These are phyloP conservation scores for Haematococcus sp. DNA, from an alignment of 139 green algal species.

Conservation along the genomic window DNA sequence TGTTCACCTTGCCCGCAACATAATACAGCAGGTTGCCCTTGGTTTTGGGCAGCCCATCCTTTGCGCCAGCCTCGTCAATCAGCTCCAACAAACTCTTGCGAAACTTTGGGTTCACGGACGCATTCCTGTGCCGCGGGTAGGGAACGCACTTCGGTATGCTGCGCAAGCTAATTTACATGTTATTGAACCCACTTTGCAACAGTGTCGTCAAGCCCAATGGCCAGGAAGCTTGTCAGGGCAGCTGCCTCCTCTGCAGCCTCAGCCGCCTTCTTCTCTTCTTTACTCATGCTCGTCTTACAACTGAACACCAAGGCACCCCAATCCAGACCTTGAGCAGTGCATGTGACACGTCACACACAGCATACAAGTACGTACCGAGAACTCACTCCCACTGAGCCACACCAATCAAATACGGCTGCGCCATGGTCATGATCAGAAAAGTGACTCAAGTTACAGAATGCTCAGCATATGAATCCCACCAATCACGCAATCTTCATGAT, in stretches of 20 bases:
- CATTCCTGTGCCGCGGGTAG: constrained; percentile 44
- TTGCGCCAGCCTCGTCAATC: constrained; percentile 65
- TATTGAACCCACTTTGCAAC: constrained; percentile 63
- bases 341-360: no score
- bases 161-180: not conserved
- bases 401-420: no score
- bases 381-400: no score
- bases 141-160: not conserved
- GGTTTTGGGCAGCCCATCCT: constrained; percentile 65
- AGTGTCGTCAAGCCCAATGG: constrained; percentile 66
- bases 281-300: not conserved
- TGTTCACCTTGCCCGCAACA: constrained; percentile 67
- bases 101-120: constrained; percentile 79
- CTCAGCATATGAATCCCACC: no score
- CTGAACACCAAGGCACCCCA: no score
- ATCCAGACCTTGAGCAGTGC: no score
- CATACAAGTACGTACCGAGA: no score
- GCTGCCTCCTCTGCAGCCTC: constrained; percentile 43
- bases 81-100: constrained; percentile 62
- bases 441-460: no score
- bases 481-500: no score
- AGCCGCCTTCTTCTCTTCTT: constrained; percentile 30
- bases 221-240: constrained; percentile 49
- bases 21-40: constrained; percentile 80
- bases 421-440: no score